Evolutionary conservation across 371 early-diverging fungal species (phyloP), one percentile per base, ranked within the genome.

Genomic region (Rhizopus delemar): DNA sequence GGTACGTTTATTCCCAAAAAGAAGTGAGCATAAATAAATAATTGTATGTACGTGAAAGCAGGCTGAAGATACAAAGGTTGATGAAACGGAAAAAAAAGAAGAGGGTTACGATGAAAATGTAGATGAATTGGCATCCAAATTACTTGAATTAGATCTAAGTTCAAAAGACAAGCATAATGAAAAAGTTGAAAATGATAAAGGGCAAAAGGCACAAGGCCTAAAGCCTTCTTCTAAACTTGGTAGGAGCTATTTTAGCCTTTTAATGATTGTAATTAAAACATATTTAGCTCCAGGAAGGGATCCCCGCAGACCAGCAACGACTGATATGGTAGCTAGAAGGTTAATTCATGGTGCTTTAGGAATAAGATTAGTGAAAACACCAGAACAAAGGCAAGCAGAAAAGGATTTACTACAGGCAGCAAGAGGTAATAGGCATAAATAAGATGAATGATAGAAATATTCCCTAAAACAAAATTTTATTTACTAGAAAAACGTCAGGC

Each of bases 341-440:
- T 53, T 82, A 15, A 75, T 82, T 12, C 75, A 75, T 46, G 75
- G 76, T 16, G 83, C 83, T 9, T 62, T 82, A 41, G 83, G 83
- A 4, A 63, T 80, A 15, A 63, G 73, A 41, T 70, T 73, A 3
- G 29, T 43, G 22, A 68, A 73, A 41, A 74, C 83, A 3, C 71
- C 79, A n/a, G 83, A 82, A 35, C 83, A 82, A 53, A 52, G 65
- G 52, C 60, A 67, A 45, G 73, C 62, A 22, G 73, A 75, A 52
- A 60, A 57, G 32, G 59, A 67, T 12, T 34, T 72, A 12, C 29
- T 75, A 7, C 45, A 59, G 32, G 55, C 53, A 45, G 70, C 75
- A 38, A 72, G 66, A 72, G 75, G 72, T 75, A 68, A 22, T 22
- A 61, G 15, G 6, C n/a, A 43, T 6, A 6, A 6, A 43, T 31